phyloP scores from a whole-genome alignment of 257 asterid species.

The Nicotiana noctiflora region DNA sequence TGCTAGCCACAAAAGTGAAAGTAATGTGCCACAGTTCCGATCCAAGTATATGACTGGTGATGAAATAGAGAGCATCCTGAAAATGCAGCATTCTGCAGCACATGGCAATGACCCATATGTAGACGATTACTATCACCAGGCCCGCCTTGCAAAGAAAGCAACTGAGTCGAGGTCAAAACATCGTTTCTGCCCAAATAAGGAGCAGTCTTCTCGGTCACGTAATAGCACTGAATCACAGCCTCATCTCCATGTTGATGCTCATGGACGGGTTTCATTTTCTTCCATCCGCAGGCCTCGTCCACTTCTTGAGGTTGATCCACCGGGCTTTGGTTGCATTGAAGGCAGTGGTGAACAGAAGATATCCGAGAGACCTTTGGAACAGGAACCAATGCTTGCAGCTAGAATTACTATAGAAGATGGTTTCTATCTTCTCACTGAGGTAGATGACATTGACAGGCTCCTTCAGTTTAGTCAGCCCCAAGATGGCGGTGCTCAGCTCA shows the following conservation, averaged over 20 bases:
- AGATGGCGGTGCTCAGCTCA: constrained; percentile 34
- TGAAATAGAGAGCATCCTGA: constrained; percentile 27
- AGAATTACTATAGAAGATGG: constrained; percentile 29
- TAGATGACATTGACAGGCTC: constrained; percentile 29
- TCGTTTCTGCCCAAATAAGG: constrained; percentile 22
- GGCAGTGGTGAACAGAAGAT: constrained; percentile 14
- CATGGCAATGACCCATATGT: constrained; percentile 28
- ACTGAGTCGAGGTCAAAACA: constrained; percentile 15
- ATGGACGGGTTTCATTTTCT: constrained; percentile 25
- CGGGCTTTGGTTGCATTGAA: constrained; percentile 10
- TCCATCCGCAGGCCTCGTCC: constrained; percentile 30
- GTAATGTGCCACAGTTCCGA: constrained; percentile 19
- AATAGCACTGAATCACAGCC: constrained; percentile 19
- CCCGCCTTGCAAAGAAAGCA: constrained; percentile 23
- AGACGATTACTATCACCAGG: constrained; percentile 29
- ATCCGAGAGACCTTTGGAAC: constrained; percentile 23
- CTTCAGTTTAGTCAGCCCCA: constrained; percentile 24
- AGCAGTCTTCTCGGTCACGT: constrained; percentile 18
- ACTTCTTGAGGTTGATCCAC: constrained; percentile 28
- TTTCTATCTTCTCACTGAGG: constrained; percentile 24
- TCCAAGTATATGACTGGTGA: constrained; percentile 29
- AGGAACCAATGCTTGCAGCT: constrained; percentile 32
- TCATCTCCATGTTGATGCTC: constrained; percentile 30
- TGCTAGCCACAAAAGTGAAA: constrained; percentile 15
- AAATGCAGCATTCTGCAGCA: constrained; percentile 24